Percentiles rank a stretch among this genome's conserved stretches.
Evolutionary conservation across 73 alveolate genomes (phyloP).

Genomic region (Paramecium sexaurelia): DNA sequence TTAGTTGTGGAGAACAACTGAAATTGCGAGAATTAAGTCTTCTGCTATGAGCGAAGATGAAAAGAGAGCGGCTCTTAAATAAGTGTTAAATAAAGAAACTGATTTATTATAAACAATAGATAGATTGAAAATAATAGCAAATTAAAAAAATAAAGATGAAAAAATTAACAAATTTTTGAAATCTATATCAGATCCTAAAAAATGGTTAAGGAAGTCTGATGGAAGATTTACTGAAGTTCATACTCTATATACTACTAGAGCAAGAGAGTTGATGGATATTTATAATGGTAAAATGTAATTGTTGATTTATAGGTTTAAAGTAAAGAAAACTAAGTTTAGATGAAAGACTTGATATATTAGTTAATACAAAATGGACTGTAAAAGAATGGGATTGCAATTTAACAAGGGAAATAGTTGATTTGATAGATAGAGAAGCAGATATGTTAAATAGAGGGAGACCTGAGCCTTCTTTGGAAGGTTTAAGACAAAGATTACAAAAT

Average conservation of each 20-base stretch:
- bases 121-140: slow-evolving; percentile 97
- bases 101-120: slow-evolving; percentile 97
- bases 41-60: slow-evolving; percentile 70
- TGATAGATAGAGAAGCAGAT: slow-evolving; percentile 99
- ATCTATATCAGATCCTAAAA: slow-evolving; percentile 95
- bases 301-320: slow-evolving; percentile 66
- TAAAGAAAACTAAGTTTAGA: slow-evolving; percentile 86
- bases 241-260: slow-evolving; percentile 95
- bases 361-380: slow-evolving; percentile 98
- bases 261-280: slow-evolving; percentile 98
- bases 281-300: slow-evolving; percentile 77
- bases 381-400: slow-evolving; percentile 98
- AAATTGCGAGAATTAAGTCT: slow-evolving; percentile 90
- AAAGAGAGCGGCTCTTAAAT: slow-evolving; percentile 91
- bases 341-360: slow-evolving; percentile 96
- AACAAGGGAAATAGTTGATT: slow-evolving; percentile 98
- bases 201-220: slow-evolving; percentile 80
- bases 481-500: slow-evolving; percentile 96
- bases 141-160: slow-evolving; percentile 88
- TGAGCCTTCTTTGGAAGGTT: slow-evolving; percentile 97
- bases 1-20: slow-evolving; percentile 87
- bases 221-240: slow-evolving; percentile 96
- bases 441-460: slow-evolving; percentile 99
- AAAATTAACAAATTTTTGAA: slow-evolving; percentile 93
- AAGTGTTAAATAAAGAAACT: slow-evolving; percentile 97